These are phyloP conservation scores for Crithidia thermophila DNA, from an alignment of 208 protist species.

Conservation along the genomic window DNA sequence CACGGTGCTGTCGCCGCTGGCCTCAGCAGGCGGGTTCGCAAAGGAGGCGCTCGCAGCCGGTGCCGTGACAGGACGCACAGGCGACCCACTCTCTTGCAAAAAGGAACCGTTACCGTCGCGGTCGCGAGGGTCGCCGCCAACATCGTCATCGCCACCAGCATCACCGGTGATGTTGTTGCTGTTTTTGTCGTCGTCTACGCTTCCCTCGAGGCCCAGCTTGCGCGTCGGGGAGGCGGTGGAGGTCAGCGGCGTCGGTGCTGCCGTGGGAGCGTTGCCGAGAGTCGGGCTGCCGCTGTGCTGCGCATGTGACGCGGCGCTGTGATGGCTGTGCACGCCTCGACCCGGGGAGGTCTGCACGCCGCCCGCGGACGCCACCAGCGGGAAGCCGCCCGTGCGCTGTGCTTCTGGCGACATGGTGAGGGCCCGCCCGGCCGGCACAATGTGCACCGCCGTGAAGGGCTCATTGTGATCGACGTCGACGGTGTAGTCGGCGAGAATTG, in stretches of 20 bases:
- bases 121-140: no score
- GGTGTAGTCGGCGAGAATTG: slow-evolving; percentile 61
- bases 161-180: neutral
- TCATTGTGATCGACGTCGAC: slow-evolving; percentile 68
- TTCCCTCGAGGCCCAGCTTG: neutral
- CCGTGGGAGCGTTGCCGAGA: neutral
- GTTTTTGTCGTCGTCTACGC: neutral
- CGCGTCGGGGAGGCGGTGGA: neutral
- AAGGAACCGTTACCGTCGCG: no score
- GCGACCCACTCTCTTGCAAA: no score
- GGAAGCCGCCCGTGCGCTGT: neutral
- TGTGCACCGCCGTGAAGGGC: slow-evolving; percentile 45
- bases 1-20: neutral
- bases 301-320: neutral
- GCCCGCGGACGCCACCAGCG: neutral
- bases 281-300: neutral
- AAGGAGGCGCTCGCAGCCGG: no score
- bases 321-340: neutral
- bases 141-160: no score
- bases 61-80: no score
- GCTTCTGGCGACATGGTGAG: neutral
- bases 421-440: slow-evolving; percentile 19
- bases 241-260: slow-evolving; percentile 1
- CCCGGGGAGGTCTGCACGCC: neutral
- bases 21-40: neutral